A percentile compares a stretch with the other conserved stretches of the same genome.
Evolutionary conservation across 306 rosid genomes (phyloP).

Genomic region (Ormosia semicastrata): DNA sequence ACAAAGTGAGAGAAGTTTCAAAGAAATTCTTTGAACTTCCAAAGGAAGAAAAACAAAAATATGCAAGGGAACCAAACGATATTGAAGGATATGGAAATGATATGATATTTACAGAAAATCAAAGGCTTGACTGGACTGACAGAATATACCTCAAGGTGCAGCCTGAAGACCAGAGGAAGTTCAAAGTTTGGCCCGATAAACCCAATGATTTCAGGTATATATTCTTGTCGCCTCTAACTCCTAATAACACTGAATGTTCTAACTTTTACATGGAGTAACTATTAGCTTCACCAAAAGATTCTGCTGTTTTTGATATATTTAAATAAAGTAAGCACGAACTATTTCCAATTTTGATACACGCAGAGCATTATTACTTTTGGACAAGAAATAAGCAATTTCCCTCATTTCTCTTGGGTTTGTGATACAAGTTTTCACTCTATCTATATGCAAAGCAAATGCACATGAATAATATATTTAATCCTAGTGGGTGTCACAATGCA

Average conservation of each 20-base stretch:
- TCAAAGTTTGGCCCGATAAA: slow-evolving; percentile 55
- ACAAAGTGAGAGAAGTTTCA: slow-evolving; percentile 32
- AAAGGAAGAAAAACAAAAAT: slow-evolving; percentile 48
- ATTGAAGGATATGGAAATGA: slow-evolving; percentile 67
- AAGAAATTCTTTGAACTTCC: slow-evolving; percentile 48
- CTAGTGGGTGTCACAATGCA: slow-evolving; percentile 20
- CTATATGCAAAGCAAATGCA: neutral
- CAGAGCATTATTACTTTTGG: neutral
- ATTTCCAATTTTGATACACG: neutral
- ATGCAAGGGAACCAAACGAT: slow-evolving; percentile 23
- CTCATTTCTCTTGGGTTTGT: neutral
- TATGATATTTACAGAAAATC: slow-evolving; percentile 33
- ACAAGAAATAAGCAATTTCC: neutral
- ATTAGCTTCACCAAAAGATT: neutral
- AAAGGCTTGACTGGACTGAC: slow-evolving; percentile 77
- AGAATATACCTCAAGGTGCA: slow-evolving; percentile 48
- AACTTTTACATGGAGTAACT: neutral
- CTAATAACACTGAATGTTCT: neutral
- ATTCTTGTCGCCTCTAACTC: neutral
- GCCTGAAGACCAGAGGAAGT: slow-evolving; percentile 55
- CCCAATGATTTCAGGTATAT: slow-evolving; percentile 58
- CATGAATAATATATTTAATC: neutral
- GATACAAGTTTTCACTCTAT: neutral
- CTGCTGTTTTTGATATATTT: neutral
- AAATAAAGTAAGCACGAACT: neutral